These are phyloP conservation scores for Gypsophila paniculata DNA, from an alignment of 179 eudicot genomes.

Conservation along the genomic window DNA sequence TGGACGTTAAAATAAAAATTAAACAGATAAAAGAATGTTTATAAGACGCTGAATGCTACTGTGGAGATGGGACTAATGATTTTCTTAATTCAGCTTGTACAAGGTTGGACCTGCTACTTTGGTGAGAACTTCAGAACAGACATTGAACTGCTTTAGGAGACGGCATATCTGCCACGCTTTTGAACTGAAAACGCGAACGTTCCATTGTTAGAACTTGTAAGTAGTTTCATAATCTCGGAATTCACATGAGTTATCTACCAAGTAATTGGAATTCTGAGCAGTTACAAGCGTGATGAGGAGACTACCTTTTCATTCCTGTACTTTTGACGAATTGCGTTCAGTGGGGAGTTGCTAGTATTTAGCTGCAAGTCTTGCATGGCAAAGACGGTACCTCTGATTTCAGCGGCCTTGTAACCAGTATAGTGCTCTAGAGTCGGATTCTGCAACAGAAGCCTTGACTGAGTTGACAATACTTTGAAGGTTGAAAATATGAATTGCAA, in stretches of 20 bases:
- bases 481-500: neutral
- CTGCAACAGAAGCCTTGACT: constrained; percentile 35
- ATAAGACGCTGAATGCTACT: constrained; percentile 19
- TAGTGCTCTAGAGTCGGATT: constrained; percentile 75
- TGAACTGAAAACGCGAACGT: constrained; percentile 52
- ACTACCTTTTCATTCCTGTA: constrained; percentile 77
- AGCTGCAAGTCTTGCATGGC: constrained; percentile 61
- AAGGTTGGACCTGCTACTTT: constrained; percentile 24
- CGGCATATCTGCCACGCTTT: constrained; percentile 56
- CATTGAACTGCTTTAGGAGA: constrained; percentile 43
- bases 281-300: neutral
- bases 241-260: neutral
- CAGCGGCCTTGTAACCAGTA: constrained; percentile 57
- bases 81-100: constrained; percentile 34
- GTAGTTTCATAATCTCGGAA: too few species aligned
- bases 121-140: constrained; percentile 44
- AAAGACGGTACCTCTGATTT: constrained; percentile 51
- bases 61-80: constrained; percentile 28
- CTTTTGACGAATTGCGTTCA: constrained; percentile 71
- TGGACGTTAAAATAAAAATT: constrained; percentile 23
- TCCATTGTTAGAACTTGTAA: constrained; percentile 5
- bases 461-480: neutral
- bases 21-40: constrained; percentile 23
- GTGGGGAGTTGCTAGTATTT: constrained; percentile 47
- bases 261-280: neutral